Percentiles rank a stretch among this genome's conserved stretches.
Evolutionary conservation across 371 early-diverging fungal species (phyloP).

Genomic region (Mortierella polycephala): DNA sequence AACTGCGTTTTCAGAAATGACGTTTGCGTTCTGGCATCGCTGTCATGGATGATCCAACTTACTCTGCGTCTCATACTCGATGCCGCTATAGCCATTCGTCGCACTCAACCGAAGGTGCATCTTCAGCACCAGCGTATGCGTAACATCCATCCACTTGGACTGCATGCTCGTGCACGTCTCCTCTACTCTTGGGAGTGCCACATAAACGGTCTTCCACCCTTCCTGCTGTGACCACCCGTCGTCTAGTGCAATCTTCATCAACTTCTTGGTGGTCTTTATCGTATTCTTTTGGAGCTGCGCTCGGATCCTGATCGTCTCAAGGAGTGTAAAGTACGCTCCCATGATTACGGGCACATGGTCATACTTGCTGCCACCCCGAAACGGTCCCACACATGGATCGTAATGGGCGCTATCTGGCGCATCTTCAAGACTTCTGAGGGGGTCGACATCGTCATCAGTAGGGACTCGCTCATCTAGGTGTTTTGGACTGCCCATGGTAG

Average conservation of each 20-base stretch:
- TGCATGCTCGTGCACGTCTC: too few species aligned
- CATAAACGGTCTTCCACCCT: too few species aligned
- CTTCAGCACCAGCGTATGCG: too few species aligned
- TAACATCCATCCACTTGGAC: too few species aligned
- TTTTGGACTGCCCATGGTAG: neutral
- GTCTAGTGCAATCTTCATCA: neutral
- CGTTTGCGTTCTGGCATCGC: too few species aligned
- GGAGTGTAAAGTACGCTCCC: neutral
- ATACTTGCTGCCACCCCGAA: neutral
- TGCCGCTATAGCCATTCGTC: too few species aligned
- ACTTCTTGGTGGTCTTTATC: neutral
- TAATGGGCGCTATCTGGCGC: neutral
- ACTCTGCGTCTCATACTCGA: too few species aligned
- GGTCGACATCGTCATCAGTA: neutral
- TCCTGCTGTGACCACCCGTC: neutral
- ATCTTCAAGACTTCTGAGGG: neutral
- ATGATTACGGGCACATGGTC: neutral
- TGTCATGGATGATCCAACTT: too few species aligned
- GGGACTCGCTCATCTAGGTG: neutral
- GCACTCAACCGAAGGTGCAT: too few species aligned
- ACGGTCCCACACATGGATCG: neutral
- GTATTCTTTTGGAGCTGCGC: too few species aligned
- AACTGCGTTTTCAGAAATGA: too few species aligned
- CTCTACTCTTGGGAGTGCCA: too few species aligned
- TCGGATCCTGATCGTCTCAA: neutral